Evolutionary conservation across 2,329 filamentous ascomycete genomes (phyloP).

Genomic region (Aplosporella prunicola): DNA sequence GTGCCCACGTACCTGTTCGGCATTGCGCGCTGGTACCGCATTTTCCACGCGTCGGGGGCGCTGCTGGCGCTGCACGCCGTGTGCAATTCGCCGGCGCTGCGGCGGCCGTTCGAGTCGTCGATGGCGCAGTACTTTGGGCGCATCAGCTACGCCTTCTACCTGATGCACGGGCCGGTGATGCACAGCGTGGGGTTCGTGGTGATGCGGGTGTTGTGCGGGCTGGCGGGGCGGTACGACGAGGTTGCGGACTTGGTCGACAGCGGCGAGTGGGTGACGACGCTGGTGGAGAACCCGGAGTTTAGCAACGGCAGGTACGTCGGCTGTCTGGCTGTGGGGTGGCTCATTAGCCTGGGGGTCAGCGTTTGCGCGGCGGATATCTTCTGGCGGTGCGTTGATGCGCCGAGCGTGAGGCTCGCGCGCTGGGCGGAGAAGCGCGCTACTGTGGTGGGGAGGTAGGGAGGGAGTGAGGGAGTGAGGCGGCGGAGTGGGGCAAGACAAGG

Average conservation of each 20-base stretch:
- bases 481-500: too few species aligned
- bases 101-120: constrained; percentile 38
- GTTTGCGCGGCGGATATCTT: constrained; percentile 50
- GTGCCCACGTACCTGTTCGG: too few species aligned
- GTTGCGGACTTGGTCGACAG: constrained; percentile 12
- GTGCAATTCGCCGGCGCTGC: constrained; percentile 19
- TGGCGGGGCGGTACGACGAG: constrained; percentile 2
- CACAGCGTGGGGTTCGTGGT: constrained; percentile 30
- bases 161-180: constrained; percentile 46
- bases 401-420: constrained; percentile 41
- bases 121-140: constrained; percentile 47
- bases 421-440: constrained; percentile 43
- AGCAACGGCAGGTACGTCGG: constrained; percentile 17
- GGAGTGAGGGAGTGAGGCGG: too few species aligned
- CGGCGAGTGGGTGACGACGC: constrained; percentile 13
- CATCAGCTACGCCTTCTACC: constrained; percentile 50
- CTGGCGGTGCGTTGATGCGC: constrained; percentile 47
- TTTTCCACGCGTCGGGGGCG: constrained; percentile 48
- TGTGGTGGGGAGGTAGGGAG: too few species aligned
- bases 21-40: constrained; percentile 36
- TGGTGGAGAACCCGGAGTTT: constrained; percentile 19
- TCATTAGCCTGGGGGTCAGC: constrained; percentile 33
- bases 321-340: constrained; percentile 14
- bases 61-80: constrained; percentile 22
- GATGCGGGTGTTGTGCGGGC: constrained; percentile 20